These are phyloP conservation scores for Quercus phellos DNA, from an alignment of 331 rosid species.

Conservation along the genomic window DNA sequence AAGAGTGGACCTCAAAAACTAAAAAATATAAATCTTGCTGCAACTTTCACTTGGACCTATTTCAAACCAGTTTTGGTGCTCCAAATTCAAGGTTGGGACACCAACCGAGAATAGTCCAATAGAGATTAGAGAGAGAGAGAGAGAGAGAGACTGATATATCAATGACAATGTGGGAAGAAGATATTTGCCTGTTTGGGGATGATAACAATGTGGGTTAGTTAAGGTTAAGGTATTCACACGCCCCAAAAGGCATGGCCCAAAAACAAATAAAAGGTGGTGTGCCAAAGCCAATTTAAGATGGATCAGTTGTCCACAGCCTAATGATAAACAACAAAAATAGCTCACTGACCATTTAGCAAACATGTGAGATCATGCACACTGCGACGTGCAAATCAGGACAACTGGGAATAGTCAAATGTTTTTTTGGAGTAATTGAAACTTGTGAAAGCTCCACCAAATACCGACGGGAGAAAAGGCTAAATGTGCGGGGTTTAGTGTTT, in stretches of 20 bases:
- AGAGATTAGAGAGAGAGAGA: not conserved
- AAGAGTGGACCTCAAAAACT: constrained; percentile 10
- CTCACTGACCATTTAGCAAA: not conserved
- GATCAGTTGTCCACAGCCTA: constrained; percentile 13
- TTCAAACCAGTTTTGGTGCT: constrained; percentile 33
- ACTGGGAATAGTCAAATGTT: not conserved
- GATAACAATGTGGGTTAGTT: constrained; percentile 36
- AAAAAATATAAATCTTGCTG: constrained; percentile 8
- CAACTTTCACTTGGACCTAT: not conserved
- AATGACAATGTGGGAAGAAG: not conserved
- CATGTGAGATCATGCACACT: not conserved
- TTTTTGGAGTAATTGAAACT: not conserved
- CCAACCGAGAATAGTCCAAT: constrained; percentile 27
- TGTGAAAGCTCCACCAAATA: not conserved
- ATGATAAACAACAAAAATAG: not conserved
- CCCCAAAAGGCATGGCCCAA: not conserved
- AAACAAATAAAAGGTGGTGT: constrained; percentile 4
- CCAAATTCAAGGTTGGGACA: constrained; percentile 46
- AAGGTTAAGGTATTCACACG: constrained; percentile 16
- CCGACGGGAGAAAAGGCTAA: not conserved
- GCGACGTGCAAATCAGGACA: not conserved
- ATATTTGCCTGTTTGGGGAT: not conserved
- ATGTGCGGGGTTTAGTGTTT: not conserved
- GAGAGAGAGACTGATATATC: not conserved
- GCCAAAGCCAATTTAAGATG: not conserved